Evolutionary conservation across 305 asterid species (phyloP).

Genomic region (Monarda citriodora): DNA sequence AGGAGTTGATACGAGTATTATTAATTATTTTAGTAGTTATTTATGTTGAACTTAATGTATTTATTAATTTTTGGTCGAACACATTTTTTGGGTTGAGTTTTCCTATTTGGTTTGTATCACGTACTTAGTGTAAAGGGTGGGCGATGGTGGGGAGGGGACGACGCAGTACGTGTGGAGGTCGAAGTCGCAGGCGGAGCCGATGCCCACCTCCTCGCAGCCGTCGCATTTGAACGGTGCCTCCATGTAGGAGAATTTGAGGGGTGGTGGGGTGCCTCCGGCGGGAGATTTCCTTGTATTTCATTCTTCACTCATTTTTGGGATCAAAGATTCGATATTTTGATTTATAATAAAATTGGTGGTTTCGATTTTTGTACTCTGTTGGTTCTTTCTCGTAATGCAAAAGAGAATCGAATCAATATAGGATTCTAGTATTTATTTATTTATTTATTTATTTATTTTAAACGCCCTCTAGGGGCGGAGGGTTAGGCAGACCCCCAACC

Average conservation of each 20-base stretch:
- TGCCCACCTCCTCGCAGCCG: slow-evolving; percentile 95
- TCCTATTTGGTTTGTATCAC: too few species aligned
- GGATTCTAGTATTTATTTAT: too few species aligned
- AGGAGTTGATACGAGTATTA: too few species aligned
- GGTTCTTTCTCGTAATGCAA: too few species aligned
- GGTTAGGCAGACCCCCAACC: too few species aligned
- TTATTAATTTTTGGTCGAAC: too few species aligned
- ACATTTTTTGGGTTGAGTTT: too few species aligned
- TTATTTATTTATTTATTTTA: too few species aligned
- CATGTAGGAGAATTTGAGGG: slow-evolving; percentile 52
- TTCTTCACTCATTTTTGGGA: slow-evolving; percentile 7
- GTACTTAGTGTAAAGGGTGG: slow-evolving; percentile 87
- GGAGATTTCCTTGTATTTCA: slow-evolving; percentile 75
- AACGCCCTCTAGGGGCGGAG: too few species aligned
- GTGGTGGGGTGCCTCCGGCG: slow-evolving; percentile 85
- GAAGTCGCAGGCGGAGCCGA: slow-evolving; percentile 83
- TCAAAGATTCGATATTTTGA: not conserved
- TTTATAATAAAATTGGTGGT: slow-evolving; percentile 9
- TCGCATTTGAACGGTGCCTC: slow-evolving; percentile 90
- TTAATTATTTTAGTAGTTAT: too few species aligned
- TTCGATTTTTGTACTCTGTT: not conserved
- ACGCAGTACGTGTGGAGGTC: slow-evolving; percentile 94
- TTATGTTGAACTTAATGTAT: too few species aligned
- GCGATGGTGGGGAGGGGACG: slow-evolving; percentile 58
- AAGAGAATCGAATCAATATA: too few species aligned